Evolutionary conservation across 257 asterid genomes (phyloP).

Genomic region (Solanum lycopersicoides): DNA sequence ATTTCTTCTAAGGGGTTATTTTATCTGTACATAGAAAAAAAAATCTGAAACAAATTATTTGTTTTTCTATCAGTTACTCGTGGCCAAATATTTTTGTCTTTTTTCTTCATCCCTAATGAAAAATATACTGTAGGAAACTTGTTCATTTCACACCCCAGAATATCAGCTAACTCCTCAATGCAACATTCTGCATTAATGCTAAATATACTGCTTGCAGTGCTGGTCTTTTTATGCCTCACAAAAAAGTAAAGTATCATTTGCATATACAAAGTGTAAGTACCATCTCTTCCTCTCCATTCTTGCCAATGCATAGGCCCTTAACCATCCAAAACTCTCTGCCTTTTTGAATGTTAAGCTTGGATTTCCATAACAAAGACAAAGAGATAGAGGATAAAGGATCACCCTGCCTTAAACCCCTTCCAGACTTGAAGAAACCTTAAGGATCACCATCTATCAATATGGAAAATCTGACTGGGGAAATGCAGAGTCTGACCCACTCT

Average conservation of each 20-base stretch:
- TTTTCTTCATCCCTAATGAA: neutral
- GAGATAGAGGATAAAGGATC: neutral
- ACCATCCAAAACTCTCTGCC: neutral
- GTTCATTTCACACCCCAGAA: neutral
- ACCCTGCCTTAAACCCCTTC: neutral
- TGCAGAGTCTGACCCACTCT: neutral
- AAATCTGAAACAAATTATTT: neutral
- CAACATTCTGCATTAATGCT: neutral
- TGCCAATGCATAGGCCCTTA: neutral
- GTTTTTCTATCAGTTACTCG: neutral
- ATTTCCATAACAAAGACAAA: neutral
- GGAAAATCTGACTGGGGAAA: neutral
- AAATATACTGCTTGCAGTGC: neutral
- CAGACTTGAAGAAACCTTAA: neutral
- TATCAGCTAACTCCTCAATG: neutral
- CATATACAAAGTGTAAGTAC: neutral
- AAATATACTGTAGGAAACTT: neutral
- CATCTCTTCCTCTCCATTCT: neutral
- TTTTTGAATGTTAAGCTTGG: neutral
- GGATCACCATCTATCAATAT: neutral
- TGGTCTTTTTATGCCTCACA: neutral
- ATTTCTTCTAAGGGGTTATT: neutral
- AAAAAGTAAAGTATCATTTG: neutral
- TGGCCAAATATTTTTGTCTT: neutral
- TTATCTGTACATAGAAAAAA: neutral